Conservation (phyloP, 345 rosid genomes). For the Erucastrum elatum region DNA sequence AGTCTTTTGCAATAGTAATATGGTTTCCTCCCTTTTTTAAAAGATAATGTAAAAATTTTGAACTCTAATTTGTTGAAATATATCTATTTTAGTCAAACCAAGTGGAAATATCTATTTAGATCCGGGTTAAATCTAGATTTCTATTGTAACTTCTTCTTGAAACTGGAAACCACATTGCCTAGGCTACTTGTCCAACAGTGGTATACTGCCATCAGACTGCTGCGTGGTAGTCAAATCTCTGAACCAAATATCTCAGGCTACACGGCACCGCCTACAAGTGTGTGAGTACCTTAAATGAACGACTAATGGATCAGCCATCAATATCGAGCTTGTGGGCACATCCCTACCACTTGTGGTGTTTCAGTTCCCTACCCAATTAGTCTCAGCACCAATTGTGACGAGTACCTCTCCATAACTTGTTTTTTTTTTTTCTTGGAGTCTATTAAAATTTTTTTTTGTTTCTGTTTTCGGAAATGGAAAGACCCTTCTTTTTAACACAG, state of each 20-base stretch:
- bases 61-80: not conserved
- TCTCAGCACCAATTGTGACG: constrained; percentile 49
- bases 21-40: not conserved
- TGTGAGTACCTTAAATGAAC: constrained; percentile 49
- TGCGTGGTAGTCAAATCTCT: constrained; percentile 46
- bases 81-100: not conserved
- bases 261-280: constrained; percentile 49
- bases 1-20: not conserved
- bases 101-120: not conserved
- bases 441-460: not conserved
- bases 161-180: constrained; percentile 35
- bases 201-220: constrained; percentile 34
- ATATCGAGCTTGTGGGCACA: constrained; percentile 23
- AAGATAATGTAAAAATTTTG: not conserved
- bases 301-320: constrained; percentile 19
- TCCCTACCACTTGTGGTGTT: constrained; percentile 52
- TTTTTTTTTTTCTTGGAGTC: not conserved
- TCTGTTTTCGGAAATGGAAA: not conserved
- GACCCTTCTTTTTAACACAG: not conserved
- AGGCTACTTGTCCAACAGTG: constrained; percentile 29
- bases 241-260: constrained; percentile 40
- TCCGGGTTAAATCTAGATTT: not conserved
- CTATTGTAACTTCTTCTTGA: not conserved
- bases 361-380: constrained; percentile 59
- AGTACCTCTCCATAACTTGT: constrained; percentile 33